A percentile compares a stretch with the other conserved stretches of the same genome.
These are phyloP conservation scores for Populus euphratica DNA, from an alignment of 345 rosid species.

Conservation along the genomic window DNA sequence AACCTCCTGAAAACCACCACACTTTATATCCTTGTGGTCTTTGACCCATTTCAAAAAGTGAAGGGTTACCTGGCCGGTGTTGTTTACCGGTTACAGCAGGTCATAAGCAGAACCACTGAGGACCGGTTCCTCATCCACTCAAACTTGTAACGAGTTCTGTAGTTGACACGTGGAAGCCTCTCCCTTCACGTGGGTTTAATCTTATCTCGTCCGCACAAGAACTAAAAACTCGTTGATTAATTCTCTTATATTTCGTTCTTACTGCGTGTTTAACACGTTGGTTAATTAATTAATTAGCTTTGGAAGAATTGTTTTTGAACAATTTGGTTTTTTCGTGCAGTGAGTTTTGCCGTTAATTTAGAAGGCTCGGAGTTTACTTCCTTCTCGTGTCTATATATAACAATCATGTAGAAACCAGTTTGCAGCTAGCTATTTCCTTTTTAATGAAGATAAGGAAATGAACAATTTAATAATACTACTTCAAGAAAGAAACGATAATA, in stretches of 20 bases:
- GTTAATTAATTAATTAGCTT: neutral
- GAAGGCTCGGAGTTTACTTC: neutral
- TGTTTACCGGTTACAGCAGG: conserved; percentile 22
- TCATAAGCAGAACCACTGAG: conserved; percentile 5
- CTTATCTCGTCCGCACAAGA: conserved; percentile 20
- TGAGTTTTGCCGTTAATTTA: neutral
- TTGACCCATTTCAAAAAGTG: neutral
- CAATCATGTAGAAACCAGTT: no score
- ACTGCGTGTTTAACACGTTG: neutral
- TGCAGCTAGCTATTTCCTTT: no score
- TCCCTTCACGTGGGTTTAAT: conserved; percentile 20
- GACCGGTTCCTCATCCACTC: conserved; percentile 34
- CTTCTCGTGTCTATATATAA: no score
- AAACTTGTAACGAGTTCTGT: conserved; percentile 15
- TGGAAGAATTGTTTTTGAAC: no score
- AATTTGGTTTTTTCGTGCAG: no score
- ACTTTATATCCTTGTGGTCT: conserved; percentile 1
- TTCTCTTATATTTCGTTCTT: neutral
- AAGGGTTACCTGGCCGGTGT: conserved; percentile 17
- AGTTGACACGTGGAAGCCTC: conserved; percentile 27
- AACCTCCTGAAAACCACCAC: conserved; percentile 24
- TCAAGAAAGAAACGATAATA: no score
- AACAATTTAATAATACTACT: no score
- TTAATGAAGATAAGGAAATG: no score
- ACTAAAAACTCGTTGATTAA: conserved; percentile 19